phyloP scores from a whole-genome alignment of 2,329 filamentous ascomycete species.

The Pleomassaria siparia region DNA sequence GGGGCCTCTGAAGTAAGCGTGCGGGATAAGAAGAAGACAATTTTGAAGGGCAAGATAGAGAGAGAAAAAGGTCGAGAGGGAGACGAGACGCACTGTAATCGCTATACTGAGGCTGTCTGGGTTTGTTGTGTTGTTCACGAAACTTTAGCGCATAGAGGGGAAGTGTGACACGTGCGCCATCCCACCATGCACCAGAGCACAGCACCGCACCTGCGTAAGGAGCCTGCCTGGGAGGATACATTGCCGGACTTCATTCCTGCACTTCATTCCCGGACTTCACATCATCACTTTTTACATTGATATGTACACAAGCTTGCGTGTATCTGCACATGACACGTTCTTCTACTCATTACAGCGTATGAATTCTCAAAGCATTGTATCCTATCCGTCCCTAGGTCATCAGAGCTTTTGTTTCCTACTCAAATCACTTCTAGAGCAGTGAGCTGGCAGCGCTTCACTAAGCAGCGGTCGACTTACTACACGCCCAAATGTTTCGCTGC shows the following conservation, averaged over 20 bases:
- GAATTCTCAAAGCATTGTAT: neutral
- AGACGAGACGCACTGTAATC: neutral
- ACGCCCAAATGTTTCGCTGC: constrained; percentile 79
- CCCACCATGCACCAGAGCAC: neutral
- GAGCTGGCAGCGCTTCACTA: constrained; percentile 16
- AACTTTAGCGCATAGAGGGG: neutral
- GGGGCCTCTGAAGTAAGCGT: constrained; percentile 21
- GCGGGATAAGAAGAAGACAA: neutral
- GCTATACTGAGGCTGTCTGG: neutral
- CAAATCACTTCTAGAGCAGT: constrained; percentile 38
- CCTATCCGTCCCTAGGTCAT: neutral
- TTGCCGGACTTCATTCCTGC: no score
- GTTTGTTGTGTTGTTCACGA: constrained; percentile 1
- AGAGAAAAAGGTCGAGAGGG: neutral
- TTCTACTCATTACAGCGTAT: neutral
- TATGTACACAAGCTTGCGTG: no score
- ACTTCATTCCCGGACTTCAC: no score
- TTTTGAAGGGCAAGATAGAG: constrained; percentile 11
- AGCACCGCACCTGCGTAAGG: no score
- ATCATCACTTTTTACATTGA: no score
- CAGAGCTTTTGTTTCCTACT: constrained; percentile 30
- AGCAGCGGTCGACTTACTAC: constrained; percentile 45
- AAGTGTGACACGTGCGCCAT: neutral
- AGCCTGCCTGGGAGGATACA: no score
- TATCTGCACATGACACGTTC: no score